Percentiles rank a stretch among this genome's conserved stretches.
phyloP scores from a whole-genome alignment of 768 basidiomycete genomes.

The Suillus americanus region DNA sequence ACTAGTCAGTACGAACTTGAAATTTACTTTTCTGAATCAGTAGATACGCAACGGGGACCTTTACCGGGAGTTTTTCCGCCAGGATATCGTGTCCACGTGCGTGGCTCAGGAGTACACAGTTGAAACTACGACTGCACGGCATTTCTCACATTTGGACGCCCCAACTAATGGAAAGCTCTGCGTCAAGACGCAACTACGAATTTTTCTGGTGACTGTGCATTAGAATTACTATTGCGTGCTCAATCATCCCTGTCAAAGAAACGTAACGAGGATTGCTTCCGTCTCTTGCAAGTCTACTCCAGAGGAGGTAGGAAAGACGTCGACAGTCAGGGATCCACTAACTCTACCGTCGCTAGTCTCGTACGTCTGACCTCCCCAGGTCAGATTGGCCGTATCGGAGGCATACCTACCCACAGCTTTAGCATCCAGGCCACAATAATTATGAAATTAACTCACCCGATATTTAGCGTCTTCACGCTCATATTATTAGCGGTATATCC shows the following conservation, averaged over 20 bases:
- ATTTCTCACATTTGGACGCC: too few species aligned
- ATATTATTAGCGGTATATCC: slow-evolving; percentile 19
- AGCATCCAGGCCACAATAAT: slow-evolving; percentile 2
- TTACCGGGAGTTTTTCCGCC: too few species aligned
- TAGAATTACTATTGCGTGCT: background rate
- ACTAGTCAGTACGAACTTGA: too few species aligned
- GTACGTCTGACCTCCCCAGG: slow-evolving; percentile 49
- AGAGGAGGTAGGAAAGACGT: slow-evolving; percentile 28
- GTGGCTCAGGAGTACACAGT: too few species aligned
- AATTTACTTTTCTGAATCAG: too few species aligned
- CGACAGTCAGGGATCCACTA: slow-evolving; percentile 33
- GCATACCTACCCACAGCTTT: slow-evolving; percentile 37
- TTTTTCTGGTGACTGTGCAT: background rate
- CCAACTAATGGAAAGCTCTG: too few species aligned
- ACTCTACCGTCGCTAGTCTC: slow-evolving; percentile 48
- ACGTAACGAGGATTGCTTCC: slow-evolving; percentile 41
- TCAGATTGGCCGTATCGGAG: slow-evolving; percentile 49
- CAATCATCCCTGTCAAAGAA: slow-evolving; percentile 1
- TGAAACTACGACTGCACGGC: too few species aligned
- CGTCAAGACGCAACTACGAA: background rate
- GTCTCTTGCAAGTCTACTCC: slow-evolving; percentile 50
- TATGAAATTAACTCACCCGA: slow-evolving; percentile 33
- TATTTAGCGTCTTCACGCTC: slow-evolving; percentile 48
- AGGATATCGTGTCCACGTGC: too few species aligned
- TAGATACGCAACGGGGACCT: too few species aligned